Evolutionary conservation across 2,329 filamentous ascomycete species (phyloP), one percentile per base, ranked within the genome.

Genomic region (Fusarium nurragi): DNA sequence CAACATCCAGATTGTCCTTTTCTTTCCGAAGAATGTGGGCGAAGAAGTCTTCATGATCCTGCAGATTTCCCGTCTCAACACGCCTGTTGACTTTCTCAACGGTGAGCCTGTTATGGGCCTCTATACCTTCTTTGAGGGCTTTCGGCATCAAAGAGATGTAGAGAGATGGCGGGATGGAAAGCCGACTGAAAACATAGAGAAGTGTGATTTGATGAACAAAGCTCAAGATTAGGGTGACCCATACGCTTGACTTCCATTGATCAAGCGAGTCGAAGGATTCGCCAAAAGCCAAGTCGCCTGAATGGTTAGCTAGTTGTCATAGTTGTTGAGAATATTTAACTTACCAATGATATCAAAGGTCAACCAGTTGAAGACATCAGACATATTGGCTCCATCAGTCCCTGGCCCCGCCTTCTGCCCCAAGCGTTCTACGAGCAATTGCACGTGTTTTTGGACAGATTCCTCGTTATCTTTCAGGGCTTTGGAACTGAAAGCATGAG

Each of bases 301-400:
- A 0, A 4, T 26, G 5, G 9, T 45, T 13, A 25, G 25, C 22
- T 11, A 19, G 13, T 3, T n/a, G 6, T 16, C 0, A 6, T 3
- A 1, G 1, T 2, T 13, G 7, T 3, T 4, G 9, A 22, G 0
- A 14, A 34, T 6, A 1, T 25, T 13, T 0, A 8, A 12, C 60
- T 36, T 43, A 67, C 64, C 64, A 13, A 67, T 59, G 0, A 68
- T 34, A 4, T 68, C 56, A 1, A 68, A 68, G 2, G 53, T 65
- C 6, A 68, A 5, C 56, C 47, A 68, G 21, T 62, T 58, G 18
- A 53, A 65, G 2, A 51, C 46, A 3, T 40, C 18, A 3, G 51
- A 43, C 32, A 67, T 51, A 22, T 68, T 49, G 1, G 32, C 43
- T 1, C 60, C 60, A 0, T 13, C 18, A 0, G 47, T 44, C 2